These are phyloP conservation scores for Rhizodiscina lignyota DNA, from an alignment of 495 filamentous ascomycete species.

Conservation along the genomic window DNA sequence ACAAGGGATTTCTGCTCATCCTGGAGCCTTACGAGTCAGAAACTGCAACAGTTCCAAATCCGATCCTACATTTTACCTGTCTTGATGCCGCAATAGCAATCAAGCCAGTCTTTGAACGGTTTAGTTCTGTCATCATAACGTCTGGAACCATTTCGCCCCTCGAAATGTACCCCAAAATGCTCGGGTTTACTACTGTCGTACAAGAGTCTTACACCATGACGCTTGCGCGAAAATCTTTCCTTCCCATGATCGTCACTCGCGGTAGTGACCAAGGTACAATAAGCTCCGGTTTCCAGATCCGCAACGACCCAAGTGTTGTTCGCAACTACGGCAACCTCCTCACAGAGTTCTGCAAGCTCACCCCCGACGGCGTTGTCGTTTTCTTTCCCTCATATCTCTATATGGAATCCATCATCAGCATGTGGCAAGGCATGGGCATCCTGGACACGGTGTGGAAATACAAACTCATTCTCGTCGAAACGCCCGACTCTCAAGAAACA, in stretches of 20 bases:
- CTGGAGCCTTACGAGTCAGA: slow-evolving; percentile 94
- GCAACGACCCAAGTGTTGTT: slow-evolving; percentile 86
- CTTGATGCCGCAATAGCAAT: slow-evolving; percentile 97
- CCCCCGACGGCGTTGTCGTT: slow-evolving; percentile 92
- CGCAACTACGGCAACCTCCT: slow-evolving; percentile 89
- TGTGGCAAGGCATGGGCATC: slow-evolving; percentile 98
- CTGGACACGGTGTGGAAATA: slow-evolving; percentile 98
- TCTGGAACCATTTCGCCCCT: slow-evolving; percentile 93
- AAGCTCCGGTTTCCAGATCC: slow-evolving; percentile 78
- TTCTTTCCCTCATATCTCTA: slow-evolving; percentile 99
- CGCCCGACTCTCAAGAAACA: slow-evolving; percentile 92
- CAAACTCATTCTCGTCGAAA: slow-evolving; percentile 96
- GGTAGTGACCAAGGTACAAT: slow-evolving; percentile 87
- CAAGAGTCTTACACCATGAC: slow-evolving; percentile 98
- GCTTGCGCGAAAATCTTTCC: slow-evolving; percentile 81
- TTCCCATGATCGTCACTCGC: slow-evolving; percentile 93
- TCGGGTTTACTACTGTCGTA: slow-evolving; percentile 77
- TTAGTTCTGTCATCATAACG: slow-evolving; percentile 95
- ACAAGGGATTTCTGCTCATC: slow-evolving; percentile 91
- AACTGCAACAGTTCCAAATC: slow-evolving; percentile 88
- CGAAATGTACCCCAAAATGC: slow-evolving; percentile 99
- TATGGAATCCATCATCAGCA: slow-evolving; percentile 97
- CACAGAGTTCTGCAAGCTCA: slow-evolving; percentile 84
- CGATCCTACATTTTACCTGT: slow-evolving; percentile 88
- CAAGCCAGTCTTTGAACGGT: slow-evolving; percentile 93